Evolutionary conservation across 805 yeast species (phyloP), one percentile per base, ranked within the genome.

Genomic region (Wickerhamia fluorescens): DNA sequence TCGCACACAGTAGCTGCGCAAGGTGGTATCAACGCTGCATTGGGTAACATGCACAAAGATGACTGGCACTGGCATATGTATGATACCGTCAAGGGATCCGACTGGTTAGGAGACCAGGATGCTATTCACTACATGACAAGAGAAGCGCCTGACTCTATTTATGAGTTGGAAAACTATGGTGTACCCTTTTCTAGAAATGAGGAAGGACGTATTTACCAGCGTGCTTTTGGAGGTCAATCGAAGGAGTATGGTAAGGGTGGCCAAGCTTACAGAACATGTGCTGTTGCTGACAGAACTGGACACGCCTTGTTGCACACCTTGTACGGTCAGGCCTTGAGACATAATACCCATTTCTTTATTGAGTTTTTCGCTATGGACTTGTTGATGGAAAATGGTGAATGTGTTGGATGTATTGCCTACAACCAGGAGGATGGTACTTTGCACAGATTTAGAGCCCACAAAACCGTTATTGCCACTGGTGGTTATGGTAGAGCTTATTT

Each of bases 31-130:
- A 89, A 89, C 53, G 98, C 97, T 44, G 98, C 98, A 17, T 72
- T 89, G 42, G 98, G 97, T 46, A 89, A 89, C 72, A 89, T 89
- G 95, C 97, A 92, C 68, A 71, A 75, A 45, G 98, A 89, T 61
- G 88, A 88, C 68, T 89, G 98, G 98, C 94, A 85, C 62, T 92
- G 97, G 96, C 98, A 89, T 63, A 88, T 89, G 96, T 89, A 92
- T 65, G 98, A 89, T 57, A 89, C 98, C 49, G 97, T 89, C 48
- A 89, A 89, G 68, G 98, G 98, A 41, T 87, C 96, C 7, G 98
- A 89, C 66, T 89, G 98, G 98, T 76, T 89, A 40, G 98, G 98
- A 53, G 98, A 89, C 65, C 98, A 89, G 68, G 98, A 89, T 56
- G 96, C 97, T 32, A 89, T 92, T 56, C 97, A 89, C 66, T 89